A percentile compares a stretch with the other conserved stretches of the same genome.
These are phyloP conservation scores for Syzygium oleosum DNA, from an alignment of 345 rosid species.

Conservation along the genomic window DNA sequence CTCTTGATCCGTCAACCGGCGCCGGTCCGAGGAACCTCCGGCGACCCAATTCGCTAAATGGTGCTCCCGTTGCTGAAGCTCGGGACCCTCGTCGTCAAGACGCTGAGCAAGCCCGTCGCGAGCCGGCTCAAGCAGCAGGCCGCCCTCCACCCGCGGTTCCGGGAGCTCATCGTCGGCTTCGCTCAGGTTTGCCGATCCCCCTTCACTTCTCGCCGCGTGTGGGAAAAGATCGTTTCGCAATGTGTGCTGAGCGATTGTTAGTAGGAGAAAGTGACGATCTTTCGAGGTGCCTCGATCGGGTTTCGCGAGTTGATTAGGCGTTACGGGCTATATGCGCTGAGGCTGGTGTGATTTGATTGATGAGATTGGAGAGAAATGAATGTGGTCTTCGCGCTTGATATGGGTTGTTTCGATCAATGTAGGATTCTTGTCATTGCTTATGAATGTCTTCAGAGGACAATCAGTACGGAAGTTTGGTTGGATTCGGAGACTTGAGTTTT, in stretches of 20 bases:
- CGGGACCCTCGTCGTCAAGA: slow-evolving; percentile 60
- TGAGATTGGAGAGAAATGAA: background rate
- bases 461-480: background rate
- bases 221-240: background rate
- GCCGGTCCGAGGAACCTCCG: background rate
- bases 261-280: background rate
- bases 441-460: background rate
- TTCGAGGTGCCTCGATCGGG: background rate
- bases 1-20: background rate
- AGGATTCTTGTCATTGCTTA: background rate
- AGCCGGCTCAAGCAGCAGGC: slow-evolving; percentile 73
- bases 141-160: slow-evolving; percentile 66
- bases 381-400: background rate
- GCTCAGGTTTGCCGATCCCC: slow-evolving; percentile 50
- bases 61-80: slow-evolving; percentile 65
- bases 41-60: slow-evolving; percentile 17
- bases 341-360: background rate
- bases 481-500: background rate
- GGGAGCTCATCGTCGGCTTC: slow-evolving; percentile 48
- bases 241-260: background rate
- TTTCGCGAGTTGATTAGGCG: background rate
- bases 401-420: background rate
- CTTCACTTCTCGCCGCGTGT: background rate
- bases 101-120: slow-evolving; percentile 73
- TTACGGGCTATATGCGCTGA: background rate